Base-by-base conservation (phyloP, 352 stramenopile genomes). In the Globisporangium alternatum region DNA sequence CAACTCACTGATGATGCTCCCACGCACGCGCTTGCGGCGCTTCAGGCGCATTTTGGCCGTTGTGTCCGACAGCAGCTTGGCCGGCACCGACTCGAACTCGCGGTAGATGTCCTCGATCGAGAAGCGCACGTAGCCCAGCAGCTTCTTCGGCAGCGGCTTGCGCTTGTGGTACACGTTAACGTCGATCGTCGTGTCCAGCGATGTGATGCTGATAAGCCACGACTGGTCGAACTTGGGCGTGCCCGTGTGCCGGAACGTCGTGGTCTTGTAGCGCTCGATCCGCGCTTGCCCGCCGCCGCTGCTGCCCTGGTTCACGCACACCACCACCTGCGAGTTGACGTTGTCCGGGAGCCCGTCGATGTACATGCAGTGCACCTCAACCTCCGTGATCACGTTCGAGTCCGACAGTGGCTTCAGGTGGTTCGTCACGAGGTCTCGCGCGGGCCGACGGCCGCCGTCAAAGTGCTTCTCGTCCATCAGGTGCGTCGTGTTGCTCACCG, bases 61-160 rank as follows among this genome's bases (percentile, higher is more conserved):
- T 47, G 80, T 73, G 62, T 94, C 81, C 28, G 76, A 48, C 44
- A 94, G 70, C 17, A 94, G 68, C 64, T 91, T 89, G 13, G 77
- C 78, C 8, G 87, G 85, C 33, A 96, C 76, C 2, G 80, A 67
- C 17, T 91, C 75, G 55, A 93, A 96, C 35, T 94, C 77, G 41
- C 83, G 82, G 62, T 91, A 94, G 37, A 96, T 90, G n/a, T 96
- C 82, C 47, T 96, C 82, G 57, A 94, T 80, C 22, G 85, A 92
- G 47, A 93, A 82, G 5, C 77, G 74, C 47, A 94, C 66, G 60
- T 74, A 86, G 5, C 87, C 87, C 10, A 96, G 72, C 6, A 72
- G 70, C 62, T 96, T 96, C 63, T 92, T 91, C 33, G 82, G 77
- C 37, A 94, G 43, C n/a, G 87, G 87, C 69, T 93, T 93, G 37